Evolutionary conservation across 306 rosid genomes (phyloP), one percentile per base, ranked within the genome.

Genomic region (Psophocarpus tetragonolobus): DNA sequence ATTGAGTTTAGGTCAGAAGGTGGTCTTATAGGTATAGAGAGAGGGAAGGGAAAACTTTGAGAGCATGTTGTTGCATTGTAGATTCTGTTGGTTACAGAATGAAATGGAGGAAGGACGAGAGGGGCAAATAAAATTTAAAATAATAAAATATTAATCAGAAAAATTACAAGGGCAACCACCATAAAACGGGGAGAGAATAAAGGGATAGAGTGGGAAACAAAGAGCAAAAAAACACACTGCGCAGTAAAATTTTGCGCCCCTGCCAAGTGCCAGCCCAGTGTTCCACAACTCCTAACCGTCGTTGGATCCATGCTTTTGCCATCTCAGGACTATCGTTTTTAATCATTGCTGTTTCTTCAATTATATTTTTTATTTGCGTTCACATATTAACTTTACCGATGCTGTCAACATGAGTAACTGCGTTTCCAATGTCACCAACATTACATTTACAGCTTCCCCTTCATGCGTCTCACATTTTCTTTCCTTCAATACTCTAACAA

Each of bases 21-120:
- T 15, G 51, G 6, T 24, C 17, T 7, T 33, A 13, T 20, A 33
- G 23, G 23, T 32, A 42, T 58, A 23, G 14, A 62, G 42, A 76
- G 24, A 30, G 1, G 3, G 50, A 76, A 64, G 54, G 54, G 54
- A 26, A 20, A 77, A 56, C 12, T 17, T 3, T 17, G 7, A 56
- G 63, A 68, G 75, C 73, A 45, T 36, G 54, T 38, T 45, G 61
- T 68, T 78, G 70, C 77, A 78, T 44, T 57, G 77, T 56, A 50
- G 50, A 15, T 79, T 74, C 27, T 48, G 82, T 62, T 41, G 29
- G 62, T 54, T 23, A 53, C 54, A 78, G 86, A 85, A 75, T 83
- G 74, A 68, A 53, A 74, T 12, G 38, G 53, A 58, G 51, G 33
- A 63, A 65, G 73, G 15, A 32, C 29, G 75, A 73, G 54, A 54